Percentiles rank a stretch among this genome's conserved stretches.
phyloP scores from a whole-genome alignment of 1,284 basidiomycete species.

The Inonotus obliquus region DNA sequence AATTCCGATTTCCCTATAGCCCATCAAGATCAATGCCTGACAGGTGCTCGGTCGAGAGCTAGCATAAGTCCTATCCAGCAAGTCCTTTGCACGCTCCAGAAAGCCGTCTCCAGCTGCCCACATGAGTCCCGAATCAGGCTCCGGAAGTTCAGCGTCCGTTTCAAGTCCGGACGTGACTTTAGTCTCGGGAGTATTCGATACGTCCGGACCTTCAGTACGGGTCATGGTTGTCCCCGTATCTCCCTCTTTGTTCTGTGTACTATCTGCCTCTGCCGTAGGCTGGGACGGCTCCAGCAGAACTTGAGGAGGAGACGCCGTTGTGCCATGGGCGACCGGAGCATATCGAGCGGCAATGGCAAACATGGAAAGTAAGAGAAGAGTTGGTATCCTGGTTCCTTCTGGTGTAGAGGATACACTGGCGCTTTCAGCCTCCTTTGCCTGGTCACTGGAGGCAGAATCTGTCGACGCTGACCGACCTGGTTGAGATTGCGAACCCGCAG shows the following conservation, averaged over 20 bases:
- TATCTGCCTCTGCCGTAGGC: neutral
- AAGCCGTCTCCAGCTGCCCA: slow-evolving; percentile 80
- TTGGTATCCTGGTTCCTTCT: slow-evolving; percentile 45
- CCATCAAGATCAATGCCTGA: slow-evolving; percentile 74
- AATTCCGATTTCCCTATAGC: slow-evolving; percentile 80
- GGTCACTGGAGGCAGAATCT: slow-evolving; percentile 17
- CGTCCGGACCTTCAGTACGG: neutral
- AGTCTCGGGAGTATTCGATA: neutral
- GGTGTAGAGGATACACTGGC: slow-evolving; percentile 27
- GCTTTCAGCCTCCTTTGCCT: slow-evolving; percentile 26
- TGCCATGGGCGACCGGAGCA: slow-evolving; percentile 28
- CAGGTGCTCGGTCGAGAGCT: slow-evolving; percentile 63
- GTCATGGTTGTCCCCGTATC: neutral
- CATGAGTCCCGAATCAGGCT: slow-evolving; percentile 54
- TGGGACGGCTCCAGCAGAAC: neutral
- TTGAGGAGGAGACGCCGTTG: slow-evolving; percentile 12
- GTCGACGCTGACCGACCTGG: neutral
- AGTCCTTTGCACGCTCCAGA: slow-evolving; percentile 60
- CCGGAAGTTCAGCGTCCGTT: slow-evolving; percentile 30
- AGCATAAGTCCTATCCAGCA: slow-evolving; percentile 66
- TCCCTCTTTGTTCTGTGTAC: neutral
- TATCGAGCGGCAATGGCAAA: slow-evolving; percentile 75
- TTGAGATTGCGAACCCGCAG: neutral
- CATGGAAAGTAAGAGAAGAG: slow-evolving; percentile 71
- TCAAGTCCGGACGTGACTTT: neutral